A percentile compares a stretch with the other conserved stretches of the same genome.
These are phyloP conservation scores for Phytopythium cucurbitacearum DNA, from an alignment of 352 stramenopile species.

Conservation along the genomic window DNA sequence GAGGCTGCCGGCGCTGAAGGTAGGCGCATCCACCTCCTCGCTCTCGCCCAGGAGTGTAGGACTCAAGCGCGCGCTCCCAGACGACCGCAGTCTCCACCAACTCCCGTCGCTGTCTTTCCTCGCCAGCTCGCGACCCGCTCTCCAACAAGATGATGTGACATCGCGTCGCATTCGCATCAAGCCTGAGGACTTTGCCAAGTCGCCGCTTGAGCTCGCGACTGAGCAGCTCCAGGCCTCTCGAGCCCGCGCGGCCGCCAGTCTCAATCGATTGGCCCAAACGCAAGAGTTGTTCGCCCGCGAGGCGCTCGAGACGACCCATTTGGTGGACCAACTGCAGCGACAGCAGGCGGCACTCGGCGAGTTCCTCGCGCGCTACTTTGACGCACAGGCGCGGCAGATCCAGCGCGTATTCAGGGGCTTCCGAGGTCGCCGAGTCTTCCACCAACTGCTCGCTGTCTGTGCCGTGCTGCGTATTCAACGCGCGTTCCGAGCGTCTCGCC, in stretches of 20 bases:
- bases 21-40: too few relatives aligned
- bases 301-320: slow-evolving; percentile 16
- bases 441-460: slow-evolving; percentile 30
- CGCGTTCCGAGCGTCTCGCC: slow-evolving; percentile 31
- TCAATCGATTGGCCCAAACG: slow-evolving; percentile 31
- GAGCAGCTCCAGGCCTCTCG: slow-evolving; percentile 16
- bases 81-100: too few relatives aligned
- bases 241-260: slow-evolving; percentile 12
- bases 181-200: slow-evolving; percentile 19
- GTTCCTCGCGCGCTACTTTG: slow-evolving; percentile 23
- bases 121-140: too few relatives aligned
- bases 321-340: slow-evolving; percentile 15
- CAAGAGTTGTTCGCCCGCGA: slow-evolving; percentile 26
- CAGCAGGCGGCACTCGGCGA: slow-evolving; percentile 21
- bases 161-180: neutral
- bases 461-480: slow-evolving; percentile 45
- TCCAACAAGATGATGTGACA: too few relatives aligned
- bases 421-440: slow-evolving; percentile 46
- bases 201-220: slow-evolving; percentile 21
- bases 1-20: too few relatives aligned
- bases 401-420: slow-evolving; percentile 88
- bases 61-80: too few relatives aligned
- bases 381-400: slow-evolving; percentile 48
- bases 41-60: too few relatives aligned
- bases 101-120: too few relatives aligned